These are phyloP conservation scores for Scedosporium minutisporum DNA, from an alignment of 2,329 filamentous ascomycete genomes.

Conservation along the genomic window DNA sequence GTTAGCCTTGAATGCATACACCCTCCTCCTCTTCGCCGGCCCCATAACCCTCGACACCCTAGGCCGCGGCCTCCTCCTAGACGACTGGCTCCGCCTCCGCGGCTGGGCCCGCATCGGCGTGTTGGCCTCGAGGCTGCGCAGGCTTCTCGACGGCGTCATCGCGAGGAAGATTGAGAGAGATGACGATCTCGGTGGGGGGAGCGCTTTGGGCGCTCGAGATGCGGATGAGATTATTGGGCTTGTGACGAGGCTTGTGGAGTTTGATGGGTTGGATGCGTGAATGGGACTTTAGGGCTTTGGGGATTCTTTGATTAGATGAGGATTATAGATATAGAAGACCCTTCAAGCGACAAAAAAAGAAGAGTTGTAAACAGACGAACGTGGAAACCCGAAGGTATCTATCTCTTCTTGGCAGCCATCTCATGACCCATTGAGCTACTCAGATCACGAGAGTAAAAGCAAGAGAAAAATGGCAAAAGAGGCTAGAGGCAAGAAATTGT, in stretches of 20 bases:
- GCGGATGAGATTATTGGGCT: slow-evolving; percentile 62
- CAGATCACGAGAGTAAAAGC: not conserved
- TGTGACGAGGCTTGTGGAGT: slow-evolving; percentile 73
- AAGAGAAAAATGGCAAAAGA: not conserved
- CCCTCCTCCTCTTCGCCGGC: slow-evolving; percentile 79
- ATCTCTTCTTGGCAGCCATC: not conserved
- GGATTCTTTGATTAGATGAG: too few relatives aligned
- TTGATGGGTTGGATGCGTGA: slow-evolving; percentile 73
- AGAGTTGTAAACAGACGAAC: too few relatives aligned
- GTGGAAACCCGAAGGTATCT: too few relatives aligned
- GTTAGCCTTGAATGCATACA: slow-evolving; percentile 77
- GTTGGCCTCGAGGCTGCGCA: slow-evolving; percentile 69
- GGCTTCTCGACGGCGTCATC: slow-evolving; percentile 79
- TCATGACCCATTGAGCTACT: too few relatives aligned
- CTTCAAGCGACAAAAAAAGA: too few relatives aligned
- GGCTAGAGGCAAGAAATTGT: not conserved
- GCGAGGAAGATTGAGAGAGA: slow-evolving; percentile 73
- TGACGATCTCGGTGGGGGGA: not conserved
- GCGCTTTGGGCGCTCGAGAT: slow-evolving; percentile 38
- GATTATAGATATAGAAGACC: too few relatives aligned
- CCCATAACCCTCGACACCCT: slow-evolving; percentile 77
- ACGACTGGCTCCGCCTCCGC: slow-evolving; percentile 76
- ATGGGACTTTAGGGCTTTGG: not conserved
- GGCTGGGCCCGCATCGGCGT: slow-evolving; percentile 96
- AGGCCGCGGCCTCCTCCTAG: slow-evolving; percentile 77